These are phyloP conservation scores for Omphalea diandra DNA, from an alignment of 441 rosid genomes.

Conservation along the genomic window DNA sequence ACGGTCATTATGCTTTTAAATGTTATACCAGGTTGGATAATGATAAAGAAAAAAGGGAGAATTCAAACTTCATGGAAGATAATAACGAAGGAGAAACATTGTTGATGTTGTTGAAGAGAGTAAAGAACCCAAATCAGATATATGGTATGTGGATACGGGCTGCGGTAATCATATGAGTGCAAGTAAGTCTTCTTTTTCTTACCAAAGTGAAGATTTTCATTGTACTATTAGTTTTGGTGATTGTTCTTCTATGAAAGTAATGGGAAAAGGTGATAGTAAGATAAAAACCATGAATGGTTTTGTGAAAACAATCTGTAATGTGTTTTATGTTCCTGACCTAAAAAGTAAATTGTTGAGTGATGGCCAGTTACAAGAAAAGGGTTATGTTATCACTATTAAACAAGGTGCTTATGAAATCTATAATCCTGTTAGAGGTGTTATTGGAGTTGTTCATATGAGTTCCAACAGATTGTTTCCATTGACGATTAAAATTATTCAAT, in stretches of 20 bases:
- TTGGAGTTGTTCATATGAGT: neutral
- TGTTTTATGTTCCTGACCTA: no score
- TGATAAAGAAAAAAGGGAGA: neutral
- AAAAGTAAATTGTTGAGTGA: no score
- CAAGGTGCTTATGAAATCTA: no score
- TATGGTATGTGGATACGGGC: neutral
- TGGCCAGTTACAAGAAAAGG: no score
- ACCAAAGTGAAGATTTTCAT: slow-evolving; percentile 11
- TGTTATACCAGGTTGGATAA: neutral
- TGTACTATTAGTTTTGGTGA: neutral
- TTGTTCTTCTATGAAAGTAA: neutral
- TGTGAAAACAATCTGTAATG: slow-evolving; percentile 4
- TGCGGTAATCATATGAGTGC: slow-evolving; percentile 10
- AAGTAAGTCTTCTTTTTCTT: neutral
- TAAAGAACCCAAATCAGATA: neutral
- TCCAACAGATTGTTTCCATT: no score
- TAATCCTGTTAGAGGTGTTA: neutral
- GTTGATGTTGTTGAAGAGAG: neutral
- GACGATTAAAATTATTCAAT: no score
- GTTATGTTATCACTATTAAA: no score
- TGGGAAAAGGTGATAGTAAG: slow-evolving; percentile 1
- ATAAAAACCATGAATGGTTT: neutral
- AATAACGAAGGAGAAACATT: neutral
- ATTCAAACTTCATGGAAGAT: neutral
- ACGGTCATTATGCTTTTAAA: no score